These are phyloP conservation scores for Cyclotella atomus DNA, from an alignment of 108 stramenopile species.

Conservation along the genomic window DNA sequence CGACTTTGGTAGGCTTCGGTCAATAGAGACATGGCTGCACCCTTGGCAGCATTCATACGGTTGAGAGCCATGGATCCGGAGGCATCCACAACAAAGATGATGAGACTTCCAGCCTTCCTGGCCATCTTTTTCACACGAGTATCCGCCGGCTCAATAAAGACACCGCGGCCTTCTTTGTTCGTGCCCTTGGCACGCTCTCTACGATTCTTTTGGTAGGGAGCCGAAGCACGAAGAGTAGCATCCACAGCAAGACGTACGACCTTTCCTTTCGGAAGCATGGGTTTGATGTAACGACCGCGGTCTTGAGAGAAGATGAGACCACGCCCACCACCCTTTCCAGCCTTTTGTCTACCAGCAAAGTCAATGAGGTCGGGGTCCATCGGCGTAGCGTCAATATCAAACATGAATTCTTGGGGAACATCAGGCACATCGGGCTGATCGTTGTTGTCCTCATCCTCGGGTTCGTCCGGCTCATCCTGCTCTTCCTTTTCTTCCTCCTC, in stretches of 20 bases:
- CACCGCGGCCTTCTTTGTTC: conserved; percentile 76
- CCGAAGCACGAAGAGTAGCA: conserved; percentile 94
- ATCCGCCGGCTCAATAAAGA: conserved; percentile 90
- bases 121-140: conserved; percentile 96
- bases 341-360: conserved; percentile 77
- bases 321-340: conserved; percentile 94
- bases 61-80: conserved; percentile 98
- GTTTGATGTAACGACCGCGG: conserved; percentile 97
- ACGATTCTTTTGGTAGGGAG: conserved; percentile 92
- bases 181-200: conserved; percentile 79
- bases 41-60: conserved; percentile 98
- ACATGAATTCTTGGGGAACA: conserved; percentile 98
- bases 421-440: conserved; percentile 86
- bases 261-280: conserved; percentile 97
- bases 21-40: conserved; percentile 93
- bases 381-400: conserved; percentile 93
- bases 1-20: conserved; percentile 97
- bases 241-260: conserved; percentile 89
- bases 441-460: conserved; percentile 77
- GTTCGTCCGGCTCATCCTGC: conserved; percentile 76
- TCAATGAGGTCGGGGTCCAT: conserved; percentile 96
- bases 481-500: conserved; percentile 86
- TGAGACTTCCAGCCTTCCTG: conserved; percentile 94
- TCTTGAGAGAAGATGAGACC: conserved; percentile 96
- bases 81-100: conserved; percentile 96